phyloP scores from a whole-genome alignment of 306 rosid species.

The Vigna mungo region DNA sequence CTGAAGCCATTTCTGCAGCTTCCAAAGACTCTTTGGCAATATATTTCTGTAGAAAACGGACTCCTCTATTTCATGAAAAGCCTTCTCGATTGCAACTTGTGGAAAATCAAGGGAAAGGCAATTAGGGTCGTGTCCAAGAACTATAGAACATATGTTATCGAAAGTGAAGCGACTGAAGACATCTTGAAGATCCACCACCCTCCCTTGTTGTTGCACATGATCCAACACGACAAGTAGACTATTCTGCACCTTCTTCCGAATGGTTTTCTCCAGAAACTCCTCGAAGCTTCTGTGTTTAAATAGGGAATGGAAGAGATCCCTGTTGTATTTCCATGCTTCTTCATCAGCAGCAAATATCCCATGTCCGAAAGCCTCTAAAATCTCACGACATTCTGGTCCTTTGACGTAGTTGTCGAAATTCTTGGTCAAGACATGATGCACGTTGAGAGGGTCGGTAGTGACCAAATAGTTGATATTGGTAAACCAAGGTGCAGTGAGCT shows the following conservation, averaged over 20 bases:
- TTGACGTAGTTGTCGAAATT: constrained; percentile 43
- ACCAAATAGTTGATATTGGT: constrained; percentile 22
- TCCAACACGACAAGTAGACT: constrained; percentile 41
- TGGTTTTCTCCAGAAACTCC: constrained; percentile 31
- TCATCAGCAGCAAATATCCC: constrained; percentile 51
- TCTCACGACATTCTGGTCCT: constrained; percentile 44
- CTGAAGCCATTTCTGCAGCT: constrained; percentile 50
- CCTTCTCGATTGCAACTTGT: constrained; percentile 43
- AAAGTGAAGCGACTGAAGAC: constrained; percentile 51
- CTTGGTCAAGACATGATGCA: constrained; percentile 43
- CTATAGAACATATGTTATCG: constrained; percentile 45
- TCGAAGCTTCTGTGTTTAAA: constrained; percentile 10
- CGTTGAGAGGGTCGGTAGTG: constrained; percentile 51
- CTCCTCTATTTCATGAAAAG: constrained; percentile 48
- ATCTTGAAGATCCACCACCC: constrained; percentile 47
- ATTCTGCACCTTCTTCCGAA: constrained; percentile 20
- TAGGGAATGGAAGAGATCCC: constrained; percentile 36
- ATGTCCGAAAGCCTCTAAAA: constrained; percentile 49
- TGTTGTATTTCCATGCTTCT: constrained; percentile 42
- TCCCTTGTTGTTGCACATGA: constrained; percentile 3
- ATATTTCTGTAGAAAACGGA: constrained; percentile 43
- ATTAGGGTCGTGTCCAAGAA: constrained; percentile 53
- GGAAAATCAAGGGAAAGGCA: constrained; percentile 53
- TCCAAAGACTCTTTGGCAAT: constrained; percentile 48
- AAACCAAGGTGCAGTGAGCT: constrained; percentile 51